These are phyloP conservation scores for Plasmodium vivax DNA, from an alignment of 169 alveolate species.

Conservation along the genomic window DNA sequence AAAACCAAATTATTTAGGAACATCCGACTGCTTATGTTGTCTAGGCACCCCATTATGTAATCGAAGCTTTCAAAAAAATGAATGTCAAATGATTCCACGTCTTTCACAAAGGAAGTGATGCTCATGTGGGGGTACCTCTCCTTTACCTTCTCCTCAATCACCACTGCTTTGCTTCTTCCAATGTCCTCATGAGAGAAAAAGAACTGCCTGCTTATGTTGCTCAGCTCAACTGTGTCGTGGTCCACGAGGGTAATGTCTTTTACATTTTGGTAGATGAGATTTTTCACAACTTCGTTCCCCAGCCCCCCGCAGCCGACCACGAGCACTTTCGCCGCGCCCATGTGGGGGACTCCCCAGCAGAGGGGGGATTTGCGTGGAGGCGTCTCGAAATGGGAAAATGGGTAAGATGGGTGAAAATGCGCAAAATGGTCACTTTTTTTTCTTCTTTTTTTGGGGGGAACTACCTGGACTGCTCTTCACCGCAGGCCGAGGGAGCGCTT, in stretches of 20 bases:
- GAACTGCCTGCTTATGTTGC: conserved; percentile 79
- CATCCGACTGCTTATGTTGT: conserved; percentile 37
- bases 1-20: conserved; percentile 20
- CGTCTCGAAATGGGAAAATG: no score
- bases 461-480: background rate
- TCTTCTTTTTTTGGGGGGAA: background rate
- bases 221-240: conserved; percentile 76
- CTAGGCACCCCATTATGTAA: conserved; percentile 61
- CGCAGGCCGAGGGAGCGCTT: background rate
- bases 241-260: conserved; percentile 77
- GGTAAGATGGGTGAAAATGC: no score
- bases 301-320: conserved; percentile 79
- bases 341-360: no score
- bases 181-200: conserved; percentile 61
- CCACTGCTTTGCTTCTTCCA: conserved; percentile 12
- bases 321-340: conserved; percentile 26
- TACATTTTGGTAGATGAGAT: conserved; percentile 46
- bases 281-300: conserved; percentile 80
- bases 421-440: background rate
- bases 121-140: conserved; percentile 40
- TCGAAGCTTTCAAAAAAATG: conserved; percentile 29
- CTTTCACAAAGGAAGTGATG: background rate
- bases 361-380: no score
- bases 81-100: conserved; percentile 23
- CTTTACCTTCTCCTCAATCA: background rate